Base-by-base conservation (phyloP, 2,329 filamentous ascomycete species). In the Nemania sp. region DNA sequence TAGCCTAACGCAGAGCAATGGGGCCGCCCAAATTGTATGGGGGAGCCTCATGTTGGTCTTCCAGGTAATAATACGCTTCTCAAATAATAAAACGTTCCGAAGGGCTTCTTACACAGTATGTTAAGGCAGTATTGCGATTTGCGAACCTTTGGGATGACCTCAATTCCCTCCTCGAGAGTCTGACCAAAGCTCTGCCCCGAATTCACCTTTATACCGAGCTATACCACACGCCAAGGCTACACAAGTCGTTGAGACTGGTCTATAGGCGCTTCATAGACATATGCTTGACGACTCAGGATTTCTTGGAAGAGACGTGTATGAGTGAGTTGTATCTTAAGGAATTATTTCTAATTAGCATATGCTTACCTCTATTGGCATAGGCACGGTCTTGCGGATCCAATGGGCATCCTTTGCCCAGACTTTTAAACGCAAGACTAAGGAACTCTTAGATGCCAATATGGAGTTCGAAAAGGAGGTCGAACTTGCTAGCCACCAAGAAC, bases 231-330 rank as follows among this genome's bases (percentile, higher is more conserved):
- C 41, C 41, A 20, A 45, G 41, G 41, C 41, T 45, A 45, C 41
- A 45, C 41, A 45, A 45, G 41, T 45, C 41, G 41, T 20, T 45
- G 41, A 45, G 41, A 45, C 41, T 45, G 41, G 41, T 45, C 41
- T 45, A 45, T 45, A 45, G 41, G 41, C 41, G 41, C 41, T 45
- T 45, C 41, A 45, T 45, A 45, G 41, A 45, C 41, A 45, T 45
- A 45, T 45, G 41, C 41, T 45, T 45, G 11, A 45, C 41, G 41
- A 45, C 41, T 45, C 15, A 45, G 41, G 41, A 45, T 45, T 45
- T 45, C 41, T 45, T 45, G 41, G 41, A 45, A 45, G 41, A 45
- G 41, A 45, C 41, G 41, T 45, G 41, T 45, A 45, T 45, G 41
- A 20, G 41, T 45, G 41, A 45, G 41, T 45, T 45, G 10, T 20